Evolutionary conservation across 1,284 basidiomycete genomes (phyloP).

Genomic region (Veloporphyrellus conicus): DNA sequence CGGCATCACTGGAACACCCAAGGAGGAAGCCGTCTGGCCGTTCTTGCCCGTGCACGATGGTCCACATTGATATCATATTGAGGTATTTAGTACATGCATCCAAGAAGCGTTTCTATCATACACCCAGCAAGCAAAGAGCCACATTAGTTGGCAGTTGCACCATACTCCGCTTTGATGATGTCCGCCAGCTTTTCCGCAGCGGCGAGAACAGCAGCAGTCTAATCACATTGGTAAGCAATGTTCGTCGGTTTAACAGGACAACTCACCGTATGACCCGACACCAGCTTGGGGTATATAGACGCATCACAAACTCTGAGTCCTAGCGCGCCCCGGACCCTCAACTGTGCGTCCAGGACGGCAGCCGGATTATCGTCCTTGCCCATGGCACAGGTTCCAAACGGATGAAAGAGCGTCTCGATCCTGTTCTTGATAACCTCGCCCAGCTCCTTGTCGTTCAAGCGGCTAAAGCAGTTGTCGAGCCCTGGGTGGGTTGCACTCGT

Average conservation of each 20-base stretch:
- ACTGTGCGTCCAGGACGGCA: constrained; percentile 48
- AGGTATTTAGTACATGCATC: background rate
- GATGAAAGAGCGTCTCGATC: constrained; percentile 58
- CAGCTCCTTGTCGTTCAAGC: constrained; percentile 43
- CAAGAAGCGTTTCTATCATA: background rate
- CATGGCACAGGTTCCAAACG: constrained; percentile 58
- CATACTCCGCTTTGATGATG: constrained; percentile 43
- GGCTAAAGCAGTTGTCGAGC: constrained; percentile 43
- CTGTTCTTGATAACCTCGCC: constrained; percentile 43
- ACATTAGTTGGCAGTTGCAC: background rate
- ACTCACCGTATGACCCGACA: constrained; percentile 61
- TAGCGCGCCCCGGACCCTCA: constrained; percentile 46
- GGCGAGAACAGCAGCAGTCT: constrained; percentile 58
- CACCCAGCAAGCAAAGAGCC: background rate
- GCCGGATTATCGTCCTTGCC: constrained; percentile 31
- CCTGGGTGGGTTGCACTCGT: constrained; percentile 34
- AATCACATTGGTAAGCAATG: constrained; percentile 1
- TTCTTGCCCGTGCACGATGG: constrained; percentile 15
- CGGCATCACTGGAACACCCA: constrained; percentile 40
- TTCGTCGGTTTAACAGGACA: background rate
- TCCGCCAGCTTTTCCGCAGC: constrained; percentile 64
- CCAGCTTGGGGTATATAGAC: constrained; percentile 53
- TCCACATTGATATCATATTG: background rate
- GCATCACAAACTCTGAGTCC: constrained; percentile 58
- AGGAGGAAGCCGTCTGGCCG: constrained; percentile 23